These are phyloP conservation scores for Ascomycota sp. DNA, from an alignment of 2,329 filamentous ascomycete species.

Conservation along the genomic window DNA sequence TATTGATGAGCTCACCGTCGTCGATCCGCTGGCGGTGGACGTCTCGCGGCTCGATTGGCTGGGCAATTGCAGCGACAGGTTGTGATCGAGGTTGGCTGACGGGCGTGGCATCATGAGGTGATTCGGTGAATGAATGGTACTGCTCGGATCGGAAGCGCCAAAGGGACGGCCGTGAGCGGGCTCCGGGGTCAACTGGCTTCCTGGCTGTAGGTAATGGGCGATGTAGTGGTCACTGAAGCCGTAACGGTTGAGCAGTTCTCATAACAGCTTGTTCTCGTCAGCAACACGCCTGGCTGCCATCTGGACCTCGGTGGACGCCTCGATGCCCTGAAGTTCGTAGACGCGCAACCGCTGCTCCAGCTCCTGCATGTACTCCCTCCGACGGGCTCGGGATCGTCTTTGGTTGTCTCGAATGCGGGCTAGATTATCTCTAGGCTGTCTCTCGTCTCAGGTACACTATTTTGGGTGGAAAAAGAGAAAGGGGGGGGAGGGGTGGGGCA, in stretches of 20 bases:
- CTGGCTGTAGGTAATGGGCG: slow-evolving; percentile 15
- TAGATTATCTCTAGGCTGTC: slow-evolving; percentile 17
- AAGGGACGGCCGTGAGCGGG: slow-evolving; percentile 3
- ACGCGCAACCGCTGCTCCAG: slow-evolving; percentile 37
- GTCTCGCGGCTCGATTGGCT: slow-evolving; percentile 13
- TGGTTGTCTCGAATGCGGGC: slow-evolving; percentile 54
- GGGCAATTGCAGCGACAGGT: slow-evolving; percentile 8
- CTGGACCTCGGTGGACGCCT: slow-evolving; percentile 51
- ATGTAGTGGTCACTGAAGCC: slow-evolving; percentile 36
- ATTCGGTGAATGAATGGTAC: slow-evolving; percentile 14
- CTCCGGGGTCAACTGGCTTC: slow-evolving; percentile 3
- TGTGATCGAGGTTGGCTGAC: slow-evolving; percentile 9
- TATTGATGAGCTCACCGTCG: slow-evolving; percentile 9
- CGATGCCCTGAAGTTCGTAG: slow-evolving; percentile 42
- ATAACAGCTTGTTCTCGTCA: slow-evolving; percentile 44
- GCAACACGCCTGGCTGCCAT: slow-evolving; percentile 43
- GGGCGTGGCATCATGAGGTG: slow-evolving; percentile 15
- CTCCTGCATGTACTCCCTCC: slow-evolving; percentile 50
- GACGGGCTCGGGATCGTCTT: slow-evolving; percentile 47
- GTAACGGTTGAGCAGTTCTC: slow-evolving; percentile 31
- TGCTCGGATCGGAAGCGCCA: slow-evolving; percentile 6
- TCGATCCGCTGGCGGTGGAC: slow-evolving; percentile 12
- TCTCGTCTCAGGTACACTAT: too few species aligned
- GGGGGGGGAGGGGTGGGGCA: slow-evolving; percentile 1
- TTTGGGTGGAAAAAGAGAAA: neutral